Evolutionary conservation across 192 early-diverging fungal species (phyloP), one percentile per base, ranked within the genome.

Genomic region (Umbelopsis sp.): DNA sequence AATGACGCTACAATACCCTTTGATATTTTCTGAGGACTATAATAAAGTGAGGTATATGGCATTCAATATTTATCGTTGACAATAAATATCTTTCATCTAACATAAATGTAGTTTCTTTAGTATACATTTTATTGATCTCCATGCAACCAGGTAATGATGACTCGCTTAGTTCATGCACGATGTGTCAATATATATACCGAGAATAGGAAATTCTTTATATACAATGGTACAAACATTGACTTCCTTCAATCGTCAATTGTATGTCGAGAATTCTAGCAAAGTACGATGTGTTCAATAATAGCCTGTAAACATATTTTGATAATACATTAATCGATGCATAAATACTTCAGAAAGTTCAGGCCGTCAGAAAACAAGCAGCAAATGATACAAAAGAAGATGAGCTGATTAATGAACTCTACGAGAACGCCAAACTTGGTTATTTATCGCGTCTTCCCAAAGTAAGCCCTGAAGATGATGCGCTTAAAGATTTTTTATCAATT

Each of bases 1-100:
- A 15, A 3, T 61, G 30, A 30, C 27, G 30, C 4, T 35, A 35
- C 55, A 61, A 18, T 61, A 61, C 16, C 55, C 55, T 4, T 33
- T 61, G 30, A 61, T 61, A 37, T 61, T 61, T 33, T 61, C 55
- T 4, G 30, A n/a, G 15, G 4, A 61, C 13, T 61, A 61, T 30
- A 5, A 10, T 35, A 18, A 61, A 6, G 55, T 61, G 33, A 16
- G 55, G 55, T 61, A 61, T 3, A 6, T 41, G 6, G 6, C 37
- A 30, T 35, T 18, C 23, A 11, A 15, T 55, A 1, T 27, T 1
- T 27, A 13, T 55, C 27, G 16, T 18, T 35, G 25, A 3, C 30
- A 4, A 35, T 18, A 4, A 15, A 9, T 25, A 52, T 25, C 22
- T 27, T 22, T 21, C 1, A 12, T 52, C n/a, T 50, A 1, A 52